phyloP scores from a whole-genome alignment of 225 moss, liverwort and hornwort species.

The Physcomitrellopsis africana region DNA sequence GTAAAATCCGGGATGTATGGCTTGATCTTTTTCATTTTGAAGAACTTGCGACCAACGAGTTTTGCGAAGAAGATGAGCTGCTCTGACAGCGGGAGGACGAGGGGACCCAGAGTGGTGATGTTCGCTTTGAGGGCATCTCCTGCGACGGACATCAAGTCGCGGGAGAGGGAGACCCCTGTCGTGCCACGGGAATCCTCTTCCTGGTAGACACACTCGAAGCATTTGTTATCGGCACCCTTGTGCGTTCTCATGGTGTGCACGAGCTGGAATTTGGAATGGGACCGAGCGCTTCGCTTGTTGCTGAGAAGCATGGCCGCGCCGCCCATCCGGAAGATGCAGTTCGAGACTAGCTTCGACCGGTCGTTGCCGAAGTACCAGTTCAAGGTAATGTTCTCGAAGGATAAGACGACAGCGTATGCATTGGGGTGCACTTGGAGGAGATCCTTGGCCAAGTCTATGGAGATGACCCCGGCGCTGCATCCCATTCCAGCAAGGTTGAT shows the following conservation, averaged over 20 bases:
- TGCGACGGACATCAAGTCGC: constrained; percentile 78
- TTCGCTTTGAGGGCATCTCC: constrained; percentile 85
- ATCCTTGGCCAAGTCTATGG: constrained; percentile 78
- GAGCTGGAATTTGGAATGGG: constrained; percentile 68
- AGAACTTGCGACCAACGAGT: constrained; percentile 64
- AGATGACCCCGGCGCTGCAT: constrained; percentile 82
- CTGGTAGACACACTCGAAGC: constrained; percentile 72
- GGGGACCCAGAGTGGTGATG: constrained; percentile 78
- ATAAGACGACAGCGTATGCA: constrained; percentile 72
- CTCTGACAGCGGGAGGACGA: constrained; percentile 79
- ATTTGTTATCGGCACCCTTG: constrained; percentile 80
- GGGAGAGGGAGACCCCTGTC: constrained; percentile 66
- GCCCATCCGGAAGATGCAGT: constrained; percentile 86
- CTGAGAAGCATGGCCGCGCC: constrained; percentile 82
- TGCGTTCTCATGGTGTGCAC: constrained; percentile 80
- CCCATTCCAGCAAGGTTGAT: constrained; percentile 83
- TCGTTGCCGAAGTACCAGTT: constrained; percentile 87
- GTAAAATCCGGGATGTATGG: constrained; percentile 91
- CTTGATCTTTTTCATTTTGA: constrained; percentile 66
- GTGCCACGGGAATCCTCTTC: constrained; percentile 64
- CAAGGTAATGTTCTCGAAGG: constrained; percentile 73
- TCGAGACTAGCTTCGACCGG: constrained; percentile 77
- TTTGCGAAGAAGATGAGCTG: constrained; percentile 81
- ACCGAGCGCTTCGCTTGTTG: constrained; percentile 59
- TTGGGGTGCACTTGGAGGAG: constrained; percentile 67